These are phyloP conservation scores for Fusarium agapanthi DNA, from an alignment of 2,329 filamentous ascomycete genomes.

Conservation along the genomic window DNA sequence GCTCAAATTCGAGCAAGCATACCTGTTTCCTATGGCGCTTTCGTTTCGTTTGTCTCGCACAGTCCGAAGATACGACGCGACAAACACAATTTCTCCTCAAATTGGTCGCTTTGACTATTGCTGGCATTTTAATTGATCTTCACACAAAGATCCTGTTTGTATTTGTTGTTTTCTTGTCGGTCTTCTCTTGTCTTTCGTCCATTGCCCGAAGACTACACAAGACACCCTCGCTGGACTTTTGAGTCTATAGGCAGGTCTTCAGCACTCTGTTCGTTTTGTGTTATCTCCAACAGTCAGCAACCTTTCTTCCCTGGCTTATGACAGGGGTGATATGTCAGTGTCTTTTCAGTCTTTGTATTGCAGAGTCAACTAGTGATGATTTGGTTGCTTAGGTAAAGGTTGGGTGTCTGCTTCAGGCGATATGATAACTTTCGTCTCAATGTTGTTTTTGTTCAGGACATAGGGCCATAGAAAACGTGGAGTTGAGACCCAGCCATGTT, in stretches of 20 bases:
- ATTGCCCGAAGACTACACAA: neutral
- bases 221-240: neutral
- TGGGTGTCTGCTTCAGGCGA: neutral
- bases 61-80: neutral
- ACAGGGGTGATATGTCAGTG: neutral
- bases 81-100: neutral
- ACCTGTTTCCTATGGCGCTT: neutral
- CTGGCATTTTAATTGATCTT: neutral
- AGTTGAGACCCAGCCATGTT: neutral
- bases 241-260: neutral
- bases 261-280: neutral
- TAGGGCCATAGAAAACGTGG: accelerated
- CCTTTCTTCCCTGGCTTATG: neutral
- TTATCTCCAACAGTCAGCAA: neutral
- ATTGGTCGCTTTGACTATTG: neutral
- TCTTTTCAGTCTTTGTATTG: neutral
- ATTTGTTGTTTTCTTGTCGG: neutral
- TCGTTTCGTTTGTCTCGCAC: neutral
- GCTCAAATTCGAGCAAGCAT: neutral
- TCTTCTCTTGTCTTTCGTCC: neutral
- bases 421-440: neutral
- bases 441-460: neutral
- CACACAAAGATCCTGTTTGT: too few species aligned
- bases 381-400: neutral
- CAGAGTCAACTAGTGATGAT: neutral